Evolutionary conservation across 768 basidiomycete genomes (phyloP).

Genomic region (Terana coerulea): DNA sequence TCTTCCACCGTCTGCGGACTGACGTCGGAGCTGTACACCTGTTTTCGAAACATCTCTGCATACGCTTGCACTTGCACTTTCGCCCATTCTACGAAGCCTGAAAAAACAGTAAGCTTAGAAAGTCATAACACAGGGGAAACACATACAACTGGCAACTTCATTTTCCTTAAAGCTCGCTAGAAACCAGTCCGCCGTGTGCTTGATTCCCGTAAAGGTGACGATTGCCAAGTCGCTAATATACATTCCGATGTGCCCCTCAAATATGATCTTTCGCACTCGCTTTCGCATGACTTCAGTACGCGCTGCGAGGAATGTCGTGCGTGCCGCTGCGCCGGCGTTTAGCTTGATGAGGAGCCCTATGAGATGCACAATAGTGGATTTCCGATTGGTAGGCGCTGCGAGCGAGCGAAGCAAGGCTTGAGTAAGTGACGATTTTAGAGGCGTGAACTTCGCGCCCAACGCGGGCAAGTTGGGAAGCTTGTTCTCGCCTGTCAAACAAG

Average conservation of each 20-base stretch:
- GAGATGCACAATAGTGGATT: constrained; percentile 66
- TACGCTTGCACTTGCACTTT: constrained; percentile 81
- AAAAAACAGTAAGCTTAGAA: background rate
- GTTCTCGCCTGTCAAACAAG: constrained; percentile 48
- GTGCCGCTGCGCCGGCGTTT: constrained; percentile 72
- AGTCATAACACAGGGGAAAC: background rate
- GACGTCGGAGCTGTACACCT: constrained; percentile 84
- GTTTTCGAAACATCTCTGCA: constrained; percentile 81
- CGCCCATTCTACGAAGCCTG: constrained; percentile 95
- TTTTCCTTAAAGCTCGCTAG: constrained; percentile 94
- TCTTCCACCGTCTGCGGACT: constrained; percentile 71
- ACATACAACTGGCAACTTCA: constrained; percentile 86
- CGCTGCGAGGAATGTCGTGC: constrained; percentile 78
- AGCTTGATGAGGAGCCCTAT: constrained; percentile 73
- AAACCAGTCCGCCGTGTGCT: constrained; percentile 98
- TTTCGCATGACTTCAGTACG: constrained; percentile 70
- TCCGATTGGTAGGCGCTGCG: constrained; percentile 72
- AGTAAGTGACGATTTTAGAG: constrained; percentile 65
- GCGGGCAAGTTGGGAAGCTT: constrained; percentile 53
- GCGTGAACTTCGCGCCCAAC: constrained; percentile 55
- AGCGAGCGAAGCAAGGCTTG: constrained; percentile 69
- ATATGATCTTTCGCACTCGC: constrained; percentile 82
- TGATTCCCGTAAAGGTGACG: constrained; percentile 91
- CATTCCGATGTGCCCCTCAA: constrained; percentile 82
- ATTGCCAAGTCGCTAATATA: constrained; percentile 87